Evolutionary conservation across 1,139 yeast genomes (phyloP).

Genomic region (Lodderomyces orthopsilosis): DNA sequence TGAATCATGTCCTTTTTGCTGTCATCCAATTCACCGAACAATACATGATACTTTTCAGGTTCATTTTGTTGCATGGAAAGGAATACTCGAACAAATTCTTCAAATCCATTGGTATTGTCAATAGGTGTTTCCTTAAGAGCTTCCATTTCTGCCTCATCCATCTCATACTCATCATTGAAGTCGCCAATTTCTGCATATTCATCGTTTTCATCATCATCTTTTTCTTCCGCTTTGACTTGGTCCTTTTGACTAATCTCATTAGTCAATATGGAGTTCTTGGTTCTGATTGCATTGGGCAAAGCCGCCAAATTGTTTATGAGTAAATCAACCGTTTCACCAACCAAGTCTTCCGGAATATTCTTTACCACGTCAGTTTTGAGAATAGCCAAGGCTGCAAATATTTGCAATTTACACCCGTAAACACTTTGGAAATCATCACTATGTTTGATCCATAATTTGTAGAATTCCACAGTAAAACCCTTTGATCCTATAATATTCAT

Average conservation of each 20-base stretch:
- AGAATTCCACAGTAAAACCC: conserved; percentile 35
- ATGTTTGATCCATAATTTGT: conserved; percentile 50
- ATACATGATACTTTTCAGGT: conserved; percentile 31
- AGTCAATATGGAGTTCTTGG: conserved; percentile 41
- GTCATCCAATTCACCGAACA: conserved; percentile 37
- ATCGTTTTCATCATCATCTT: conserved; percentile 17
- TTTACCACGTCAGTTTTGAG: conserved; percentile 28
- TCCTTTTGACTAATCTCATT: conserved; percentile 33
- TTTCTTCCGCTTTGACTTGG: conserved; percentile 26
- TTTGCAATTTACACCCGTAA: conserved; percentile 55
- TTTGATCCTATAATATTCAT: conserved; percentile 38
- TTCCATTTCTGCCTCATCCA: conserved; percentile 54
- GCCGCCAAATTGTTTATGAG: conserved; percentile 41
- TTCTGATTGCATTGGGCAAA: conserved; percentile 49
- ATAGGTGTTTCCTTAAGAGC: conserved; percentile 53
- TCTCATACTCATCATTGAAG: conserved; percentile 41
- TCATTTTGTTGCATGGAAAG: conserved; percentile 33
- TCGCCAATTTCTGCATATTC: conserved; percentile 20
- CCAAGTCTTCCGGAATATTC: conserved; percentile 34
- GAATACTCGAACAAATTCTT: conserved; percentile 36
- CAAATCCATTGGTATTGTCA: conserved; percentile 47
- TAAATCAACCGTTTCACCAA: conserved; percentile 40
- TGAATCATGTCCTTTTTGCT: conserved; percentile 34
- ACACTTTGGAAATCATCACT: conserved; percentile 51
- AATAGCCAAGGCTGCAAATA: conserved; percentile 39